Percentiles rank a stretch among this genome's conserved stretches.
Conservation (phyloP, 129 eudicot species). For the Chrysanthemum seticuspe region DNA sequence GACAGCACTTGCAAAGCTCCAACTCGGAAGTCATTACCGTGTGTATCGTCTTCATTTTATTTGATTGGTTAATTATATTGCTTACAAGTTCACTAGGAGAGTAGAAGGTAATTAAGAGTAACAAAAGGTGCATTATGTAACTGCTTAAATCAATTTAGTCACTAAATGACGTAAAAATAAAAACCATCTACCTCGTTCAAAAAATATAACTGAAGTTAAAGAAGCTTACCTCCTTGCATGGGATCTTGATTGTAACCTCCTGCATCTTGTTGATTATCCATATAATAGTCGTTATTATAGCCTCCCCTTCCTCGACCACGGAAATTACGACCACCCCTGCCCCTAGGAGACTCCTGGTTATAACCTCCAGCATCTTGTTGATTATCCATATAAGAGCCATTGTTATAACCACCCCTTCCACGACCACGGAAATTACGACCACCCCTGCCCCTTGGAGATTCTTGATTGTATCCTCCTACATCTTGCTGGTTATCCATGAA, state of each 20-base stretch:
- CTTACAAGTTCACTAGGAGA: no score
- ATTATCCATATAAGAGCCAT: conserved; percentile 56
- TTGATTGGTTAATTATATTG: no score
- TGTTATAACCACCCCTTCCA: conserved; percentile 80
- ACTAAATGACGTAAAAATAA: neutral
- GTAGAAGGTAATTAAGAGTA: no score
- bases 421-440: conserved; percentile 83
- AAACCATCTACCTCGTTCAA: neutral
- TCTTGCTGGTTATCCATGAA: conserved; percentile 59
- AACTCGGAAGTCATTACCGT: no score
- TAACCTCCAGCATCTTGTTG: conserved; percentile 73
- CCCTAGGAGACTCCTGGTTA: conserved; percentile 73
- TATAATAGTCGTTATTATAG: conserved; percentile 50
- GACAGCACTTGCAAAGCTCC: no score
- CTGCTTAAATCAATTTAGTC: no score
- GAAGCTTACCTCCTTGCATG: conserved; percentile 35
- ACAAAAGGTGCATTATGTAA: no score
- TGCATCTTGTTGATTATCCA: conserved; percentile 57
- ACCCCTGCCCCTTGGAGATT: conserved; percentile 71
- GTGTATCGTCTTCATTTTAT: no score
- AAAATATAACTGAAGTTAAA: neutral
- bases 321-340: conserved; percentile 71
- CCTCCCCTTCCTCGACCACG: conserved; percentile 94
- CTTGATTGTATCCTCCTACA: conserved; percentile 72
- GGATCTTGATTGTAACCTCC: conserved; percentile 78